A percentile compares a stretch with the other conserved stretches of the same genome.
These are phyloP conservation scores for Blastobotrys attinorum DNA, from an alignment of 805 yeast species.

Conservation along the genomic window DNA sequence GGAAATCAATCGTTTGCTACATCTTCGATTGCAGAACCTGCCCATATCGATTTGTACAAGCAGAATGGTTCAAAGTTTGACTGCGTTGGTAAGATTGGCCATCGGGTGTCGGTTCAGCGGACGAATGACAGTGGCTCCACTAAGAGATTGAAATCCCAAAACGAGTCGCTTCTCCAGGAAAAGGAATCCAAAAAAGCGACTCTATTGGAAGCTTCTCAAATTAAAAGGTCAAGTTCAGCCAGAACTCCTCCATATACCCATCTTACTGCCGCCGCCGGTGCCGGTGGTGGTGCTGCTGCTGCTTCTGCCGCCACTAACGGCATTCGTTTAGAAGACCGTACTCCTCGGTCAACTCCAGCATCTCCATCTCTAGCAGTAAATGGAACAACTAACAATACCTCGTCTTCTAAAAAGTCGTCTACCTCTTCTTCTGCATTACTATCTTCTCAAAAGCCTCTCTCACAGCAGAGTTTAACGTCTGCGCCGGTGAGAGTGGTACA, in stretches of 20 bases:
- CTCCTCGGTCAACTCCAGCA: constrained; percentile 1
- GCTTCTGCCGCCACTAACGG: no score
- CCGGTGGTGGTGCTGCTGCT: no score
- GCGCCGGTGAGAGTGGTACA: constrained; percentile 35
- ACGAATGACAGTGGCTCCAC: constrained; percentile 8
- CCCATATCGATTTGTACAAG: constrained; percentile 15
- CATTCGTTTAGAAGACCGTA: no score
- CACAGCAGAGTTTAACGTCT: constrained; percentile 18
- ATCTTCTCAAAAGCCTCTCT: constrained; percentile 15
- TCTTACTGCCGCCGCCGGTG: background rate
- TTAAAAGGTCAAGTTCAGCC: background rate
- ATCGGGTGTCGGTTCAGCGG: constrained; percentile 16
- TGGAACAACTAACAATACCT: no score
- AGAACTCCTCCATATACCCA: background rate
- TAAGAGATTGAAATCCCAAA: constrained; percentile 16
- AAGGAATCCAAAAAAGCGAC: constrained; percentile 19
- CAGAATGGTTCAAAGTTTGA: background rate
- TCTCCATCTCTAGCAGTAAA: background rate
- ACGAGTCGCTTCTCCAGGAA: constrained; percentile 14
- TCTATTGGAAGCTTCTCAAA: constrained; percentile 5
- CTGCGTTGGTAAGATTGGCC: constrained; percentile 19
- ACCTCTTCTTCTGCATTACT: constrained; percentile 9
- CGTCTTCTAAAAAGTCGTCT: constrained; percentile 9
- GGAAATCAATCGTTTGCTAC: constrained; percentile 11
- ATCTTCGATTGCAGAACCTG: constrained; percentile 15